These are phyloP conservation scores for Camellia oleifera DNA, from an alignment of 179 eudicot species.

Conservation along the genomic window DNA sequence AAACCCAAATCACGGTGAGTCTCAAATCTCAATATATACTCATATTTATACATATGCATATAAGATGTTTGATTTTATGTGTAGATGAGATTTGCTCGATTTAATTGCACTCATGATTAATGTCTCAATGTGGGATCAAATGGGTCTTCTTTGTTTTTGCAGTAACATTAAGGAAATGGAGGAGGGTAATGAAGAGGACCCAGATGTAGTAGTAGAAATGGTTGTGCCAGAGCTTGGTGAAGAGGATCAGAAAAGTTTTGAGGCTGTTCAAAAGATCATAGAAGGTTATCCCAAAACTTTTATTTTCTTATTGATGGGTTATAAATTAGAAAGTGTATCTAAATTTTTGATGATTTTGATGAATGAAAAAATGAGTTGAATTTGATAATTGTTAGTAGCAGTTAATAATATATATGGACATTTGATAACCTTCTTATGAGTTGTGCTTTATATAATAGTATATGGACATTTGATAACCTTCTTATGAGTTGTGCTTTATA, in stretches of 20 bases:
- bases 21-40: not conserved
- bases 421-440: too few relatives aligned
- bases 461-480: too few relatives aligned
- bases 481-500: too few relatives aligned
- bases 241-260: slow-evolving; percentile 42
- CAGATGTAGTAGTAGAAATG: slow-evolving; percentile 21
- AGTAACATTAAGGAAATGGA: slow-evolving; percentile 23
- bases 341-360: too few relatives aligned
- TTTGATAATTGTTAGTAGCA: too few relatives aligned
- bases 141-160: not conserved
- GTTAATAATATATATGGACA: too few relatives aligned
- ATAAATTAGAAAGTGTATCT: not conserved
- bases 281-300: slow-evolving; percentile 34
- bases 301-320: not conserved
- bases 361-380: too few relatives aligned
- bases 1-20: slow-evolving; percentile 34
- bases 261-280: slow-evolving; percentile 44
- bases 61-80: not conserved
- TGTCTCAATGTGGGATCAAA: not conserved
- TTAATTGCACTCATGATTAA: not conserved
- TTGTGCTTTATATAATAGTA: too few relatives aligned
- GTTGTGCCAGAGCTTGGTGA: slow-evolving; percentile 36
- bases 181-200: slow-evolving; percentile 31
- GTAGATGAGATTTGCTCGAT: not conserved
- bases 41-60: too few relatives aligned